Percentiles rank a stretch among this genome's conserved stretches.
These are phyloP conservation scores for Knoxia roxburghii DNA, from an alignment of 257 asterid species.

Conservation along the genomic window DNA sequence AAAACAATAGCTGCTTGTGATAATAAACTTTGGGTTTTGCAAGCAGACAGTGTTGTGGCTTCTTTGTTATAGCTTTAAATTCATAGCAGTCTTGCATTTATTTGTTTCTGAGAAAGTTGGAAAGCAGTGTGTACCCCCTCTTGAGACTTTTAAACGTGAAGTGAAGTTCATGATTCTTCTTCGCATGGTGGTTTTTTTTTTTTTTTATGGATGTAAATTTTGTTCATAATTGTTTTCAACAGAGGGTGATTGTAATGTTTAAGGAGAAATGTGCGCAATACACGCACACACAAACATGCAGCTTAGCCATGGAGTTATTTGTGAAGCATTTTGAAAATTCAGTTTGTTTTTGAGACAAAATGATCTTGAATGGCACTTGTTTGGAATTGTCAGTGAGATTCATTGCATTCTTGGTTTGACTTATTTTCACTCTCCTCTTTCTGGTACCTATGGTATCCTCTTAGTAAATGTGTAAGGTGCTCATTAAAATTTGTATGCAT, in stretches of 20 bases:
- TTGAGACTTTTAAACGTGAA: background rate
- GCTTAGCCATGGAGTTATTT: background rate
- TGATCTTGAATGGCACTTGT: background rate
- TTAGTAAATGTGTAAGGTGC: background rate
- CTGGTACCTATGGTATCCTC: background rate
- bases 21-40: background rate
- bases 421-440: background rate
- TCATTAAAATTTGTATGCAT: background rate
- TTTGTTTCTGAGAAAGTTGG: background rate
- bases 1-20: background rate
- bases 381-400: background rate
- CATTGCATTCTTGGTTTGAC: background rate
- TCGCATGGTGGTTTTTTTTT: no score
- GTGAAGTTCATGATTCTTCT: background rate
- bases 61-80: background rate
- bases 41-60: background rate
- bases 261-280: no score
- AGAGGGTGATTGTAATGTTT: no score
- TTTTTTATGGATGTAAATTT: no score
- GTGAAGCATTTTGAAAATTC: background rate
- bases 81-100: background rate
- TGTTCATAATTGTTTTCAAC: background rate
- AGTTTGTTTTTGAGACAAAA: background rate
- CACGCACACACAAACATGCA: no score
- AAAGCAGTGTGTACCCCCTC: background rate